A percentile compares a stretch with the other conserved stretches of the same genome.
Evolutionary conservation across 305 asterid genomes (phyloP).

Genomic region (Fraxinus greggii): DNA sequence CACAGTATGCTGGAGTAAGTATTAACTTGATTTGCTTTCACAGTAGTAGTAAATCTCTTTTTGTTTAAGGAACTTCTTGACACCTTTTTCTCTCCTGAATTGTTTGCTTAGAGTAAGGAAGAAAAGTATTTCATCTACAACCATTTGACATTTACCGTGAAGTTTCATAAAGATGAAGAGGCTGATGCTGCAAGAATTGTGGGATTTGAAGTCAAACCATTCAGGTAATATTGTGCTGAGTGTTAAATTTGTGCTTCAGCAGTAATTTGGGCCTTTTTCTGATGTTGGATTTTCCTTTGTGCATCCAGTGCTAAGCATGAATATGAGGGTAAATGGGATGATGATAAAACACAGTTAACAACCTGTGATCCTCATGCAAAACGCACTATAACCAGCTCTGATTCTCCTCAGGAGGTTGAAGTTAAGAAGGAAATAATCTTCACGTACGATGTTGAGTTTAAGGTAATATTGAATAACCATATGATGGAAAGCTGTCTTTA

Average conservation of each 20-base stretch:
- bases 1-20: constrained; percentile 15
- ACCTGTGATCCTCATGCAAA: constrained; percentile 34
- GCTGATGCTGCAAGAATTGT: constrained; percentile 30
- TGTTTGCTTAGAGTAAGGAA: constrained; percentile 23
- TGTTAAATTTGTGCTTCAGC: neutral
- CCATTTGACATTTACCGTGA: constrained; percentile 33
- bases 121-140: constrained; percentile 31
- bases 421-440: constrained; percentile 31
- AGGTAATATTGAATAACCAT: constrained; percentile 21
- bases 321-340: constrained; percentile 27
- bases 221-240: constrained; percentile 16
- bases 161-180: constrained; percentile 27
- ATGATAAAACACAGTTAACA: constrained; percentile 21
- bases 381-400: constrained; percentile 22
- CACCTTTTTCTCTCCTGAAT: neutral
- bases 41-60: neutral
- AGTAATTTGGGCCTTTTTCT: neutral
- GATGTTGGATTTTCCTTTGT: neutral
- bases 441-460: constrained; percentile 32
- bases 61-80: neutral
- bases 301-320: constrained; percentile 31
- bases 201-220: constrained; percentile 35
- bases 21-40: neutral
- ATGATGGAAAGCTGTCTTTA: neutral
- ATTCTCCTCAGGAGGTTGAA: constrained; percentile 29